Evolutionary conservation across 352 stramenopile genomes (phyloP), one percentile per base, ranked within the genome.

Genomic region (Aphanomyces invadans): DNA sequence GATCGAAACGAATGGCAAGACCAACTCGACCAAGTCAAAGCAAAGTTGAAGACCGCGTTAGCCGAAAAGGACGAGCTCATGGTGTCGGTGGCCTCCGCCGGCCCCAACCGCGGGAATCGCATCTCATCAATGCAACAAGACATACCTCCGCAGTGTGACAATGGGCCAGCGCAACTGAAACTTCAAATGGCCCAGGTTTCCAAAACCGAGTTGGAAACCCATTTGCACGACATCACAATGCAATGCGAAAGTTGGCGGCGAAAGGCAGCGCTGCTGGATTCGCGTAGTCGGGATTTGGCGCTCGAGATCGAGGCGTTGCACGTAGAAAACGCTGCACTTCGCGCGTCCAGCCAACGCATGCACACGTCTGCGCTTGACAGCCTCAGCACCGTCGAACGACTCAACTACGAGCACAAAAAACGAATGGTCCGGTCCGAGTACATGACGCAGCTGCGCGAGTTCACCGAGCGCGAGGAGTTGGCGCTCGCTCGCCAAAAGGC

Each of bases 331-430:
- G 71, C 77, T n/a, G 81, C 77, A 1, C 65, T 87, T 19, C 76
- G 79, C 2, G 71, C 74, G 2, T 69, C 74, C 19, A 71, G 56
- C 19, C 76, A 81, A 33, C 77, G 80, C 54, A 77, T 84, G 70
- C 79, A 87, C 33, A 25, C 79, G 44, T 77, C 73, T 3, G 79
- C 77, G 11, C 52, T 86, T n/a, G 79, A 87, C 46, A 78, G 76
- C 1, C 63, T 87, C n/a, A 53, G 73, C 7, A 62, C 81, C 7
- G 62, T 77, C 4, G 79, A 87, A 42, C 72, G 79, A 49, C 61
- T 86, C 3, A 79, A 87, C 4, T 92, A 89, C 57, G 83, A 92
- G 60, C 83, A 88, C 71, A 83, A 86, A 57, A 92, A 90, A 56
- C 79, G 80, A 0, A 73, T 74, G 17, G 53, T 92, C 3, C 75